Percentiles rank a stretch among this genome's conserved stretches.
phyloP scores from a whole-genome alignment of 441 rosid genomes.

The Populus hybrid region DNA sequence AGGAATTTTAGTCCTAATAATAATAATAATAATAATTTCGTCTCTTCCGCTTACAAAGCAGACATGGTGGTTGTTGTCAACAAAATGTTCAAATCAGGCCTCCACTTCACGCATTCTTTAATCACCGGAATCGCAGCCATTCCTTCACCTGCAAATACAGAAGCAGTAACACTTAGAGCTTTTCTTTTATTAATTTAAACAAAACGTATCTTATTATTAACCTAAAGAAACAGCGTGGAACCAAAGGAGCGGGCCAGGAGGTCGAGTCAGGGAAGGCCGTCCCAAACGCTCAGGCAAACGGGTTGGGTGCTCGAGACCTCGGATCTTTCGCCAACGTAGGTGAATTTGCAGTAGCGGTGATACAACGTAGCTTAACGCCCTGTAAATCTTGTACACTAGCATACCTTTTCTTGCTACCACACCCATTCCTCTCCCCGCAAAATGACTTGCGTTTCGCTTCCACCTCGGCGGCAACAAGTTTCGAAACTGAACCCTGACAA shows the following conservation, averaged over 20 bases:
- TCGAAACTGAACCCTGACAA: background rate
- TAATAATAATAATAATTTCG: background rate
- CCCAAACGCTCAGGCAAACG: slow-evolving; percentile 92
- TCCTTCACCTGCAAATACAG: slow-evolving; percentile 67
- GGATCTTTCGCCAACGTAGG: slow-evolving; percentile 64
- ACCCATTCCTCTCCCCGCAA: slow-evolving; percentile 26
- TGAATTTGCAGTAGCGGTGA: slow-evolving; percentile 72
- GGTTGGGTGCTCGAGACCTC: slow-evolving; percentile 61
- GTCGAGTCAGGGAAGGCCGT: slow-evolving; percentile 58
- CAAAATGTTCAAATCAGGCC: slow-evolving; percentile 64
- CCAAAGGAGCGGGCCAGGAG: slow-evolving; percentile 77
- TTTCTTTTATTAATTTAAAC: background rate
- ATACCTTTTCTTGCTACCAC: slow-evolving; percentile 31
- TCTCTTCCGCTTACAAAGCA: slow-evolving; percentile 54
- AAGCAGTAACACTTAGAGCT: background rate
- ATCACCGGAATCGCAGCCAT: slow-evolving; percentile 91
- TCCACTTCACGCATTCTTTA: slow-evolving; percentile 41
- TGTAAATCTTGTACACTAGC: slow-evolving; percentile 57
- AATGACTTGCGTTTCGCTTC: background rate
- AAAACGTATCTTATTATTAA: slow-evolving; percentile 4
- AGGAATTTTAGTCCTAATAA: background rate
- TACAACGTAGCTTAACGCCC: slow-evolving; percentile 51
- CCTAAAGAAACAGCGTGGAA: slow-evolving; percentile 96
- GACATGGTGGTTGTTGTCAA: slow-evolving; percentile 78
- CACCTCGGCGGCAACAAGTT: background rate